Percentiles rank a stretch among this genome's conserved stretches.
Evolutionary conservation across 1,139 yeast genomes (phyloP).

Genomic region (Blastobotrys malaysiensis): DNA sequence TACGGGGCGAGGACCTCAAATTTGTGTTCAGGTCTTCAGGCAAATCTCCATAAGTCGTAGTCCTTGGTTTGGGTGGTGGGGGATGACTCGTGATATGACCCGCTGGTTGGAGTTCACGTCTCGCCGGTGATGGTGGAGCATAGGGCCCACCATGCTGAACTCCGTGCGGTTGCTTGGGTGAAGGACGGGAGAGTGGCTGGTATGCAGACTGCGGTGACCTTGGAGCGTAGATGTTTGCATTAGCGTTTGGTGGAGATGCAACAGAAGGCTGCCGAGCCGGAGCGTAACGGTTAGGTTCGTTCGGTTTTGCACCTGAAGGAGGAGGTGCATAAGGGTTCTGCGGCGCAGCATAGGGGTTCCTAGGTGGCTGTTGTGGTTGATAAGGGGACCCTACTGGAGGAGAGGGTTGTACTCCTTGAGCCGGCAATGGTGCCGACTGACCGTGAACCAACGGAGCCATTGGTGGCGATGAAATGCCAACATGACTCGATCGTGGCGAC

Average conservation of each 20-base stretch:
- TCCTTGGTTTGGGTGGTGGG: background rate
- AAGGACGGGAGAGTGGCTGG: background rate
- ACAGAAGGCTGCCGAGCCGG: constrained; percentile 4
- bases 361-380: constrained; percentile 5
- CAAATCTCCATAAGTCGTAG: constrained; percentile 9
- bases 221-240: constrained; percentile 1
- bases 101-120: constrained; percentile 2
- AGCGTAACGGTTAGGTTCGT: constrained; percentile 8
- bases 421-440: background rate
- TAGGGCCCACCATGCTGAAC: constrained; percentile 6
- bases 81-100: background rate
- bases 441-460: constrained; percentile 1
- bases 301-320: constrained; percentile 10
- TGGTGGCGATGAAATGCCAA: background rate
- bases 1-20: background rate
- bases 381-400: background rate
- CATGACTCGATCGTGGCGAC: background rate
- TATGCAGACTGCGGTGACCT: constrained; percentile 1
- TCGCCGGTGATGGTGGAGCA: constrained; percentile 6
- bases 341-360: constrained; percentile 15
- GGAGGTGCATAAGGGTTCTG: constrained; percentile 16
- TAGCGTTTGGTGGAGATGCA: constrained; percentile 3
- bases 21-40: constrained; percentile 7
- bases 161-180: constrained; percentile 9
- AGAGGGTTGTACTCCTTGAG: background rate